These are phyloP conservation scores for Trametes sp. DNA, from an alignment of 1,284 basidiomycete species.

Conservation along the genomic window DNA sequence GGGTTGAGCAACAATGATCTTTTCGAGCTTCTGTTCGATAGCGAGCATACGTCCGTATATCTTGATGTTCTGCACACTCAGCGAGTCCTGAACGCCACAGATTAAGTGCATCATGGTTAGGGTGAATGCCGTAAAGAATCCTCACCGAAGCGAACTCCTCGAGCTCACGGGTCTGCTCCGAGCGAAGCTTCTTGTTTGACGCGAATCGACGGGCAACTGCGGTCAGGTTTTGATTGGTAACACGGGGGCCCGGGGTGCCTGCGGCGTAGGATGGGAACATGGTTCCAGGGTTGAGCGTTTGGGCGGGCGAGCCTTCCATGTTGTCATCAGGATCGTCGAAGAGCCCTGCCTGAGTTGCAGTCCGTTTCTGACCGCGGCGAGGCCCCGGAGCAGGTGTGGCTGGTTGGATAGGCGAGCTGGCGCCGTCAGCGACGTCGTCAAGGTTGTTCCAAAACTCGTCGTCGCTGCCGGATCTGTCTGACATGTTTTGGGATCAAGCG, in stretches of 20 bases:
- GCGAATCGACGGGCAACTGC: background rate
- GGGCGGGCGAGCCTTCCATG: too few relatives aligned
- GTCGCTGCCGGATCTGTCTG: background rate
- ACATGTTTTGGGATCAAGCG: too few relatives aligned
- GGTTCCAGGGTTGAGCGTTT: too few relatives aligned
- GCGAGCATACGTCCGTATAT: background rate
- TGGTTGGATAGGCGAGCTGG: background rate
- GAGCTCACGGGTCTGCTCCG: background rate
- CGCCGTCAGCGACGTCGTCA: background rate
- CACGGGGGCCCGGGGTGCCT: too few relatives aligned
- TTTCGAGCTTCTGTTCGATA: background rate
- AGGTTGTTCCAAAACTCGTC: background rate
- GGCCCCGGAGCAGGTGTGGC: background rate
- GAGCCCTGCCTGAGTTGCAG: background rate
- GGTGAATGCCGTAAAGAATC: too few relatives aligned
- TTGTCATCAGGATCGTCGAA: background rate
- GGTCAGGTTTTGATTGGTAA: background rate
- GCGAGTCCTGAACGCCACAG: background rate
- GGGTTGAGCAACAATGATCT: background rate
- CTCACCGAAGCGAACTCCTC: background rate
- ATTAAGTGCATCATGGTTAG: background rate
- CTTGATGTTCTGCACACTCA: constrained; percentile 1
- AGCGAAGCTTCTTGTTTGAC: background rate
- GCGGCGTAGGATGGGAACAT: background rate
- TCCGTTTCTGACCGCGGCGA: background rate